Percentiles rank a stretch among this genome's conserved stretches.
These are phyloP conservation scores for Anthracocystis setariae DNA, from an alignment of 1,284 basidiomycete species.

Conservation along the genomic window DNA sequence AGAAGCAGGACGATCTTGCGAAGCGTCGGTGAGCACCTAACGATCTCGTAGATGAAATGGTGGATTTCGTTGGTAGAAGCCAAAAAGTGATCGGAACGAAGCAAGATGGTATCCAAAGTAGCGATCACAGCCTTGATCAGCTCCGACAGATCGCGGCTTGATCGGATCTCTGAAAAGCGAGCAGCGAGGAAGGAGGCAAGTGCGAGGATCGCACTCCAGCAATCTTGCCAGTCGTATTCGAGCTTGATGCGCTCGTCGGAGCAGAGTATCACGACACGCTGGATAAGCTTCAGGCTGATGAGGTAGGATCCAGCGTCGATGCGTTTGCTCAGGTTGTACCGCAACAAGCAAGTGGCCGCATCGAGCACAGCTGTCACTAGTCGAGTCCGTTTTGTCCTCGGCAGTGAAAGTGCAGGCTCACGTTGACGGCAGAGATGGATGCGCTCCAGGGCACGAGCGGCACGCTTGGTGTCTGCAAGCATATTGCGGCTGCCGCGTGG, in stretches of 20 bases:
- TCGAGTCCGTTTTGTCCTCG: slow-evolving; percentile 43
- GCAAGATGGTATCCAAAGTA: slow-evolving; percentile 46
- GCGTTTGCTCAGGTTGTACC: slow-evolving; percentile 61
- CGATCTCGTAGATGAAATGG: slow-evolving; percentile 57
- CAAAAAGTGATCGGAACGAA: slow-evolving; percentile 50
- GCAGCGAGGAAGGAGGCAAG: slow-evolving; percentile 46
- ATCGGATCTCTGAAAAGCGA: slow-evolving; percentile 43
- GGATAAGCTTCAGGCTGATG: slow-evolving; percentile 50
- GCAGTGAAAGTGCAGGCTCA: slow-evolving; percentile 41
- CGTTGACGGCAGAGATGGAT: slow-evolving; percentile 57
- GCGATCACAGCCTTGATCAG: slow-evolving; percentile 49
- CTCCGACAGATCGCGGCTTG: slow-evolving; percentile 27
- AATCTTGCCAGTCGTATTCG: slow-evolving; percentile 60
- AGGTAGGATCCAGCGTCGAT: slow-evolving; percentile 52
- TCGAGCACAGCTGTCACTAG: slow-evolving; percentile 56
- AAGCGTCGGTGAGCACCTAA: slow-evolving; percentile 40
- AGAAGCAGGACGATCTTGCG: slow-evolving; percentile 29
- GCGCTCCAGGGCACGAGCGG: slow-evolving; percentile 15
- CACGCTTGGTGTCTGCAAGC: slow-evolving; percentile 26
- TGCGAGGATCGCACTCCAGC: slow-evolving; percentile 53
- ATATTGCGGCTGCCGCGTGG: slow-evolving; percentile 36
- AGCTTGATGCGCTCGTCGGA: slow-evolving; percentile 48
- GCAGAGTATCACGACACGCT: slow-evolving; percentile 46
- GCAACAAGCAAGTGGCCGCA: slow-evolving; percentile 47
- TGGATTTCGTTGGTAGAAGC: slow-evolving; percentile 49